phyloP scores from a whole-genome alignment of 2,329 filamentous ascomycete species.

The Colletotrichum lindemuthianum region DNA sequence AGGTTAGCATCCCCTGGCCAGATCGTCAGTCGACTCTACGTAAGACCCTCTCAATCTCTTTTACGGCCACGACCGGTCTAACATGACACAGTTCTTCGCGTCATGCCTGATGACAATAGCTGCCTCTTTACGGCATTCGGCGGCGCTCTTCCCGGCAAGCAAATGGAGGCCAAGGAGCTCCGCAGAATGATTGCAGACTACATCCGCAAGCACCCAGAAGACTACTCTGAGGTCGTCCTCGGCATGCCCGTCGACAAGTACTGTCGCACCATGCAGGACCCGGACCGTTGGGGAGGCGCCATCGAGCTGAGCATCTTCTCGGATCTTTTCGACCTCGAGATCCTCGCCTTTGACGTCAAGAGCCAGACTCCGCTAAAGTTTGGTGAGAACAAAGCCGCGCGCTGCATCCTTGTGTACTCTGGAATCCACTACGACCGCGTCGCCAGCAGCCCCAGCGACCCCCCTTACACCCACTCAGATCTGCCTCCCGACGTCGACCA shows the following conservation, averaged over 20 bases:
- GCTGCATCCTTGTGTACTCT: constrained; percentile 87
- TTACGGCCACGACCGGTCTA: constrained; percentile 48
- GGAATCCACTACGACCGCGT: constrained; percentile 95
- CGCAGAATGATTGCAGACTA: constrained; percentile 81
- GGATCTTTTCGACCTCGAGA: constrained; percentile 85
- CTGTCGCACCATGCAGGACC: constrained; percentile 81
- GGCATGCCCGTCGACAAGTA: constrained; percentile 79
- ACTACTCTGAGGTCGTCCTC: constrained; percentile 81
- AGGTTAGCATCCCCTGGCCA: constrained; percentile 56
- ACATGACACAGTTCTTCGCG: constrained; percentile 75
- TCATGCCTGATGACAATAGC: constrained; percentile 97
- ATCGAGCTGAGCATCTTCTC: constrained; percentile 90
- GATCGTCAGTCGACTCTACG: constrained; percentile 62
- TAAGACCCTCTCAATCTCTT: constrained; percentile 41
- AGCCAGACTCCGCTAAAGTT: constrained; percentile 63
- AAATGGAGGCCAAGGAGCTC: constrained; percentile 63
- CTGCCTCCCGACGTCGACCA: constrained; percentile 80
- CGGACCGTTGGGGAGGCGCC: constrained; percentile 88
- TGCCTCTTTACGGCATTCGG: constrained; percentile 94
- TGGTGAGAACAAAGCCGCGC: constrained; percentile 75
- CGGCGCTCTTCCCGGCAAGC: constrained; percentile 72
- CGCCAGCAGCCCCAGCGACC: constrained; percentile 74
- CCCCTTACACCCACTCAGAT: constrained; percentile 63
- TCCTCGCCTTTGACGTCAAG: constrained; percentile 82
- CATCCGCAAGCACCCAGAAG: constrained; percentile 77